These are phyloP conservation scores for Phoma herbarum DNA, from an alignment of 2,329 filamentous ascomycete species.

Conservation along the genomic window DNA sequence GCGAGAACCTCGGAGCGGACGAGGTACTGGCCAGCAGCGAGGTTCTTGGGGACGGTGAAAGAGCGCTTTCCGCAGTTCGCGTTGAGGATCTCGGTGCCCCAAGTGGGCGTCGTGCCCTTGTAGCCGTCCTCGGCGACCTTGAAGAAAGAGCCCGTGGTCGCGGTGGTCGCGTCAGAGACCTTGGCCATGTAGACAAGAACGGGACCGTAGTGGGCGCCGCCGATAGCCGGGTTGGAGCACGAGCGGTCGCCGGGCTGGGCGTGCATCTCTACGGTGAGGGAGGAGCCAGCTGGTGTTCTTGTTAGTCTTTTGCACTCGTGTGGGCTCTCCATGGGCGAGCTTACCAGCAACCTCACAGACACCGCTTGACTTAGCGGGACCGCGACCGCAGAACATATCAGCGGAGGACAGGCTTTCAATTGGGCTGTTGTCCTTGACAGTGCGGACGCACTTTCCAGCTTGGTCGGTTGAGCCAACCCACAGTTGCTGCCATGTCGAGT, in stretches of 20 bases:
- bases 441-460: conserved; percentile 39
- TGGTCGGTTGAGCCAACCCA: conserved; percentile 50
- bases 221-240: conserved; percentile 47
- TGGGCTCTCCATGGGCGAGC: neutral
- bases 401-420: conserved; percentile 39
- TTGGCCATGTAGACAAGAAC: conserved; percentile 52
- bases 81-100: conserved; percentile 52
- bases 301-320: conserved; percentile 15
- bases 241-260: conserved; percentile 45
- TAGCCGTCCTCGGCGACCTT: conserved; percentile 52
- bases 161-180: conserved; percentile 47
- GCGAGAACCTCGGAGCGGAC: conserved; percentile 48
- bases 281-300: conserved; percentile 37
- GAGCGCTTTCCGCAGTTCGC: conserved; percentile 50
- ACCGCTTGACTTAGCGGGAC: conserved; percentile 34
- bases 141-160: conserved; percentile 46
- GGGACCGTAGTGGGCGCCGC: conserved; percentile 51
- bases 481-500: conserved; percentile 51
- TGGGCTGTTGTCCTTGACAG: conserved; percentile 49
- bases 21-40: conserved; percentile 47
- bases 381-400: conserved; percentile 51
- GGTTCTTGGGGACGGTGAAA: conserved; percentile 47
- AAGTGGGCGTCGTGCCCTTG: conserved; percentile 46
- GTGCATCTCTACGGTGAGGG: conserved; percentile 52
- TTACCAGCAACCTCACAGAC: conserved; percentile 49